phyloP scores from a whole-genome alignment of 164 flowering plant genomes.

The Aristolochia fimbriata region DNA sequence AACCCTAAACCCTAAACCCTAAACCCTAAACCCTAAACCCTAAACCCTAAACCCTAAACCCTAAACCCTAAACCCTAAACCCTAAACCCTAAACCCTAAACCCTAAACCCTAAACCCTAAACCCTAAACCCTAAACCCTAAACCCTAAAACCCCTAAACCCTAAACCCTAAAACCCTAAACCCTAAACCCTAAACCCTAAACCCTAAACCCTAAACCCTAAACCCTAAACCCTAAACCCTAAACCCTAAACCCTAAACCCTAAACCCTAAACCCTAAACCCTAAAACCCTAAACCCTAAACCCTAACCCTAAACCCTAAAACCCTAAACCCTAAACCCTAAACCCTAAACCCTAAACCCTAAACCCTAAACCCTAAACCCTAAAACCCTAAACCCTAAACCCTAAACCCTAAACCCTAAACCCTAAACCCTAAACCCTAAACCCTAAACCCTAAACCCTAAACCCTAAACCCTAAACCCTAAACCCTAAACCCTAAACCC shows the following conservation, averaged over 20 bases:
- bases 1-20: conserved; percentile 3
- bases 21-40: conserved; percentile 6
- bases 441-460: conserved; percentile 10
- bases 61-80: conserved; percentile 5
- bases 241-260: conserved; percentile 12
- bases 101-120: conserved; percentile 6
- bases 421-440: conserved; percentile 16
- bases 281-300: conserved; percentile 8
- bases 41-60: conserved; percentile 5
- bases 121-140: conserved; percentile 10
- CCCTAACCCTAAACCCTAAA: conserved; percentile 7
- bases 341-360: neutral
- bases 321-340: conserved; percentile 1
- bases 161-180: conserved; percentile 6
- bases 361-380: conserved; percentile 4
- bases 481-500: conserved; percentile 5
- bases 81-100: conserved; percentile 5
- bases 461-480: conserved; percentile 8
- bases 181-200: conserved; percentile 9
- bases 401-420: conserved; percentile 5
- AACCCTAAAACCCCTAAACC: conserved; percentile 1
- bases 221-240: conserved; percentile 12
- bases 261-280: conserved; percentile 11
- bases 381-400: conserved; percentile 1
- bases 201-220: conserved; percentile 4